These are phyloP conservation scores for Solanum virginianum DNA, from an alignment of 257 asterid genomes.

Conservation along the genomic window DNA sequence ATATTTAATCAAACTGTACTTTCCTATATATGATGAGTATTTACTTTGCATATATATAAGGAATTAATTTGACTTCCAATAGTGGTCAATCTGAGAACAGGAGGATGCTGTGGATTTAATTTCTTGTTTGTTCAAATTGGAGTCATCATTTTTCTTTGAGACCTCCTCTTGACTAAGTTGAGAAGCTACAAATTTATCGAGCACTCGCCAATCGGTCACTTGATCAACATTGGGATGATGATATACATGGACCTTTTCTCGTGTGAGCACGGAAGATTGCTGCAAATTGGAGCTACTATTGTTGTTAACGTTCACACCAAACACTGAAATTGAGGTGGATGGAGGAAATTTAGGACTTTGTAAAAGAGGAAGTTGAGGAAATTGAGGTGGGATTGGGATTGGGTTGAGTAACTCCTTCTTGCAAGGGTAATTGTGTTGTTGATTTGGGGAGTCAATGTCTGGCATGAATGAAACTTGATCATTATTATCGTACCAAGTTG, in stretches of 20 bases:
- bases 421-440: slow-evolving; percentile 26
- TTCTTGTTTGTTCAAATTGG: slow-evolving; percentile 23
- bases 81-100: slow-evolving; percentile 31
- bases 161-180: slow-evolving; percentile 68
- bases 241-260: neutral
- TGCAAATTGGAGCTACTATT: neutral
- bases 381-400: slow-evolving; percentile 13
- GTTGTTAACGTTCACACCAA: slow-evolving; percentile 8
- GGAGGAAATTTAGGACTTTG: slow-evolving; percentile 35
- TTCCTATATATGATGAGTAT: neutral
- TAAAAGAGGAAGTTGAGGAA: slow-evolving; percentile 55
- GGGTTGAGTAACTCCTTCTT: slow-evolving; percentile 44
- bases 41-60: neutral
- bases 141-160: slow-evolving; percentile 24
- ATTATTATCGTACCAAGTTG: slow-evolving; percentile 54
- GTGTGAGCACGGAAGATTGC: slow-evolving; percentile 7
- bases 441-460: slow-evolving; percentile 49
- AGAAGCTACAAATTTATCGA: slow-evolving; percentile 79
- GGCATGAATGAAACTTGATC: slow-evolving; percentile 72
- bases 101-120: slow-evolving; percentile 38
- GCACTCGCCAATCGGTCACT: slow-evolving; percentile 69
- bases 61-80: slow-evolving; percentile 23
- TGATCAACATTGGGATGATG: slow-evolving; percentile 15
- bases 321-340: slow-evolving; percentile 13
- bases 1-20: neutral